phyloP scores from a whole-genome alignment of 2,329 filamentous ascomycete species.

The Talaromyces amestolkiae region DNA sequence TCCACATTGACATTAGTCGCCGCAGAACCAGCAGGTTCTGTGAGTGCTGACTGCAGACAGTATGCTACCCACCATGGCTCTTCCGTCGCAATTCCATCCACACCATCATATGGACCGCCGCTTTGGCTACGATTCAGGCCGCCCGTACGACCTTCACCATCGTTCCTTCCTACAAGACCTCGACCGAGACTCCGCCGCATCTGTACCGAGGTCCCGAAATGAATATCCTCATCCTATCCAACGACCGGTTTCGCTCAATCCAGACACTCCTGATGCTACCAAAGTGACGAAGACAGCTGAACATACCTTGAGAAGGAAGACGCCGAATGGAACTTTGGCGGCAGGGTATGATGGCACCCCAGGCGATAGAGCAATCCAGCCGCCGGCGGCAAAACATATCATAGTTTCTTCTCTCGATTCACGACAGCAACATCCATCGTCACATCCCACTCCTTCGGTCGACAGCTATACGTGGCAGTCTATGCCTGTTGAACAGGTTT shows the following conservation, averaged over 20 bases:
- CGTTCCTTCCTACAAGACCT: conserved; percentile 27
- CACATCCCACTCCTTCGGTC: conserved; percentile 31
- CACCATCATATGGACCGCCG: conserved; percentile 39
- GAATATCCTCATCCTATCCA: conserved; percentile 43
- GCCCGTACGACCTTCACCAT: conserved; percentile 29
- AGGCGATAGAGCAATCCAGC: conserved; percentile 68
- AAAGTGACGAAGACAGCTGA: conserved; percentile 47
- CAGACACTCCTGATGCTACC: conserved; percentile 24
- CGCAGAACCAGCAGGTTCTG: conserved; percentile 9
- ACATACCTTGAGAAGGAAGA: conserved; percentile 84
- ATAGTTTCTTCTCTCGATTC: conserved; percentile 62
- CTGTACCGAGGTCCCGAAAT: conserved; percentile 32
- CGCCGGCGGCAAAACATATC: conserved; percentile 79
- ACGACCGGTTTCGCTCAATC: conserved; percentile 33
- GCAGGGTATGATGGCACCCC: conserved; percentile 86
- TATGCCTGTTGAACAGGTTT: conserved; percentile 29
- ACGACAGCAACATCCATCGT: conserved; percentile 31
- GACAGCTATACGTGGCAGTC: conserved; percentile 33
- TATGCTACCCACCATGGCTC: conserved; percentile 51
- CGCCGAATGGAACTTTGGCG: conserved; percentile 87
- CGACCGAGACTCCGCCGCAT: conserved; percentile 29
- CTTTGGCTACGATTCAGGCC: conserved; percentile 29
- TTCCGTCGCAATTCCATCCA: conserved; percentile 43
- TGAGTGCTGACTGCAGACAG: conserved; percentile 25
- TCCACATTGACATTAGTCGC: not conserved